Percentiles rank a stretch among this genome's conserved stretches.
Conservation (phyloP, 1,139 yeast species). For the Arxiozyma bovina region DNA sequence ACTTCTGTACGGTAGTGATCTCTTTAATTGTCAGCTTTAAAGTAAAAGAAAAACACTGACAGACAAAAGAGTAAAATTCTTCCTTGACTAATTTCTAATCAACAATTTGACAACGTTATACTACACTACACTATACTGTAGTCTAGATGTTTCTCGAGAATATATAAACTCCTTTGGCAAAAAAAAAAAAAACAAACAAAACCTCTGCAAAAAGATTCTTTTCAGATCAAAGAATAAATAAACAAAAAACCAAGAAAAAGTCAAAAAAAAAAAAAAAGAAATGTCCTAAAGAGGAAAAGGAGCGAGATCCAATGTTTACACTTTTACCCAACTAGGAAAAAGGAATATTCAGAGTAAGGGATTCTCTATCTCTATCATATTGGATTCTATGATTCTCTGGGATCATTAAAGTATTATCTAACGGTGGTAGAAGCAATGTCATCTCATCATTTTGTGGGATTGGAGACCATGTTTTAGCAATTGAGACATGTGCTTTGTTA, state of each 20-base stretch:
- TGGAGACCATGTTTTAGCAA: not conserved
- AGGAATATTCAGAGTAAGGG: not conserved
- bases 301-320: not conserved
- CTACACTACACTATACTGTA: not conserved
- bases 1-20: not conserved
- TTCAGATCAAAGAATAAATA: not conserved
- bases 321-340: not conserved
- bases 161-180: not conserved
- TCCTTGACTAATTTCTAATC: too few species aligned
- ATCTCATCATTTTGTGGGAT: not conserved
- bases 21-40: not conserved
- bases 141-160: not conserved
- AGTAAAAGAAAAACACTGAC: not conserved
- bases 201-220: not conserved
- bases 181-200: not conserved
- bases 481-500: conserved; percentile 2
- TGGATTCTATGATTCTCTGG: not conserved
- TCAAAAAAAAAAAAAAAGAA: not conserved
- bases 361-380: conserved; percentile 1
- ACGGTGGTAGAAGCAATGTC: not conserved
- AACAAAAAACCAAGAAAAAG: too few species aligned
- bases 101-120: not conserved
- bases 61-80: not conserved
- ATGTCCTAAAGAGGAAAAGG: not conserved
- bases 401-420: not conserved